phyloP scores from a whole-genome alignment of 2,329 filamentous ascomycete genomes.

The Arthrocladium fulminans region DNA sequence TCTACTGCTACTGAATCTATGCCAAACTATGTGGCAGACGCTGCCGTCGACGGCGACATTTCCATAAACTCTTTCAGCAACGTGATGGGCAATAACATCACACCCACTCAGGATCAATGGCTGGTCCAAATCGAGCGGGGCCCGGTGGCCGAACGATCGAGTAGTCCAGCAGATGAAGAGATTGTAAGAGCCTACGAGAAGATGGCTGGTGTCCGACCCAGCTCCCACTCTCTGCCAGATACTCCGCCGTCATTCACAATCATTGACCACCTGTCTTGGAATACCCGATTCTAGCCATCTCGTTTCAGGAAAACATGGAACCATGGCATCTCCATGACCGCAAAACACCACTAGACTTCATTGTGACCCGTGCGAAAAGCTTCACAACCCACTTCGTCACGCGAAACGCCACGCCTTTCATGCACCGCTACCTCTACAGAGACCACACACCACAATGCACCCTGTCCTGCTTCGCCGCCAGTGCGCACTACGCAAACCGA shows the following conservation, averaged over 20 bases:
- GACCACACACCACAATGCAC: slow-evolving; percentile 3
- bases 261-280: background rate
- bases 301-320: background rate
- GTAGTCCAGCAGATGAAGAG: slow-evolving; percentile 5
- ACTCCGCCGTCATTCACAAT: background rate
- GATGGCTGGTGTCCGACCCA: background rate
- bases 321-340: slow-evolving; percentile 6
- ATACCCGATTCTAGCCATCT: background rate
- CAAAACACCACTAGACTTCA: background rate
- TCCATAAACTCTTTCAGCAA: background rate
- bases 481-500: slow-evolving; percentile 2
- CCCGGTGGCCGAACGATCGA: background rate
- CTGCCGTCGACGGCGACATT: background rate
- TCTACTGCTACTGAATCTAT: background rate
- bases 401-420: background rate
- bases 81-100: background rate
- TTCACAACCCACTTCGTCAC: background rate
- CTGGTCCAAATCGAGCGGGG: background rate
- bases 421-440: slow-evolving; percentile 5
- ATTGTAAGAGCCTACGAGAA: background rate
- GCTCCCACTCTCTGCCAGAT: background rate
- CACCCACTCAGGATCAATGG: background rate
- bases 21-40: background rate
- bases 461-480: slow-evolving; percentile 5
- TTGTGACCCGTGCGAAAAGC: slow-evolving; percentile 2